Conservation (phyloP, 257 asterid species). For the Fraxinus anomala region DNA sequence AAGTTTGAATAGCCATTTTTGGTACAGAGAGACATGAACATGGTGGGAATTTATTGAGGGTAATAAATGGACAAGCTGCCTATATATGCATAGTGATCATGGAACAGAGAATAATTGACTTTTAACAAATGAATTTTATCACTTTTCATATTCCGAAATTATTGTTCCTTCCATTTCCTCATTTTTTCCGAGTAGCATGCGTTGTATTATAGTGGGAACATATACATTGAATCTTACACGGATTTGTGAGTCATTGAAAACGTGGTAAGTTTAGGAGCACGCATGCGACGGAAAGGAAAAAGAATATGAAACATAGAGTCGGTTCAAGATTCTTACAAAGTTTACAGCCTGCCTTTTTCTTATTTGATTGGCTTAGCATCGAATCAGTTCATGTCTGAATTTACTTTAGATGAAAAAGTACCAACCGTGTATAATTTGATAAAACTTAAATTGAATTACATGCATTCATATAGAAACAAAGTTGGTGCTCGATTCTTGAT, state of each 20-base stretch:
- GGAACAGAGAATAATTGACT: constrained; percentile 3
- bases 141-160: constrained; percentile 10
- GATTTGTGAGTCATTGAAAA: not conserved
- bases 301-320: not conserved
- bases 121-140: constrained; percentile 21
- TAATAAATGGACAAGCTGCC: not conserved
- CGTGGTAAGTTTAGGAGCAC: constrained; percentile 26
- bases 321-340: not conserved
- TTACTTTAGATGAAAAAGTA: not conserved
- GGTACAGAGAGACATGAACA: not conserved
- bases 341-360: not conserved
- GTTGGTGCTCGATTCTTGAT: not conserved
- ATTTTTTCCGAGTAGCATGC: not conserved
- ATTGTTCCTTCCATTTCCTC: constrained; percentile 4
- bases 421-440: too few relatives aligned
- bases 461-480: too few relatives aligned
- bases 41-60: constrained; percentile 14
- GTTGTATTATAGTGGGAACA: constrained; percentile 7
- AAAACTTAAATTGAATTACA: too few relatives aligned
- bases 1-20: not conserved
- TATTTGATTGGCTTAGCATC: not conserved
- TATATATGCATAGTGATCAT: not conserved
- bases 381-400: not conserved
- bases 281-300: not conserved
- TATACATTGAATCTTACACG: constrained; percentile 22